Percentiles rank a stretch among this genome's conserved stretches.
These are phyloP conservation scores for Coffea humblotiana DNA, from an alignment of 305 asterid genomes.

Conservation along the genomic window DNA sequence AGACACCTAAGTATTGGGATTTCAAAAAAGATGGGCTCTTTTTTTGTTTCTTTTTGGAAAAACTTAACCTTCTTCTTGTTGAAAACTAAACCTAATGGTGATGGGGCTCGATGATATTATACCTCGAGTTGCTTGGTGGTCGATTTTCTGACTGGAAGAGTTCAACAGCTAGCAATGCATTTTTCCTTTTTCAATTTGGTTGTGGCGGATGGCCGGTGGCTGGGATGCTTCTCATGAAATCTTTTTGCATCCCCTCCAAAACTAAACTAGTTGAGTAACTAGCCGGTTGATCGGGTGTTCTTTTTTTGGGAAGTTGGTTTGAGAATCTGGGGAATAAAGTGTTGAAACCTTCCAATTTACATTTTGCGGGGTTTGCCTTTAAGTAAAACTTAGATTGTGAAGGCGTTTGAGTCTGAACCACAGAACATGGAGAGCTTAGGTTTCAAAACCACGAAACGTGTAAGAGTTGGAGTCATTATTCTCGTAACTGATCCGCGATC, in stretches of 20 bases:
- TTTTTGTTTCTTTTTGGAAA: not conserved
- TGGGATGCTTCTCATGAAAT: not conserved
- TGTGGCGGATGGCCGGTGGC: not conserved
- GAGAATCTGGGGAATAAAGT: not conserved
- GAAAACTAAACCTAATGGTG: not conserved
- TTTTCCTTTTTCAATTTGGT: not conserved
- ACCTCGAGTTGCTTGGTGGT: not conserved
- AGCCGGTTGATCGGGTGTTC: not conserved
- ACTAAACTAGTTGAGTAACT: not conserved
- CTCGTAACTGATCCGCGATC: not conserved
- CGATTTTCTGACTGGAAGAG: constrained; percentile 1
- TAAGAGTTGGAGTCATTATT: not conserved
- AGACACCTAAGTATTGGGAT: not conserved
- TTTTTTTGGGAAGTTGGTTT: not conserved
- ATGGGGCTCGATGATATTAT: not conserved
- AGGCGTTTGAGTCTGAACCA: constrained; percentile 39
- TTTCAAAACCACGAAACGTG: constrained; percentile 17
- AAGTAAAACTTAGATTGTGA: constrained; percentile 21
- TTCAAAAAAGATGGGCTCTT: not conserved
- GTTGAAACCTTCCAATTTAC: not conserved
- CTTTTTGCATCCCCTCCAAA: not conserved
- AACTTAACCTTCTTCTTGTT: no score
- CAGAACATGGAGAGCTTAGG: constrained; percentile 41
- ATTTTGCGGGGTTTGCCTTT: constrained; percentile 32
- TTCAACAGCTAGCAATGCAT: not conserved